Evolutionary conservation across 768 basidiomycete genomes (phyloP).

Genomic region (Hygrocybe coccinea): DNA sequence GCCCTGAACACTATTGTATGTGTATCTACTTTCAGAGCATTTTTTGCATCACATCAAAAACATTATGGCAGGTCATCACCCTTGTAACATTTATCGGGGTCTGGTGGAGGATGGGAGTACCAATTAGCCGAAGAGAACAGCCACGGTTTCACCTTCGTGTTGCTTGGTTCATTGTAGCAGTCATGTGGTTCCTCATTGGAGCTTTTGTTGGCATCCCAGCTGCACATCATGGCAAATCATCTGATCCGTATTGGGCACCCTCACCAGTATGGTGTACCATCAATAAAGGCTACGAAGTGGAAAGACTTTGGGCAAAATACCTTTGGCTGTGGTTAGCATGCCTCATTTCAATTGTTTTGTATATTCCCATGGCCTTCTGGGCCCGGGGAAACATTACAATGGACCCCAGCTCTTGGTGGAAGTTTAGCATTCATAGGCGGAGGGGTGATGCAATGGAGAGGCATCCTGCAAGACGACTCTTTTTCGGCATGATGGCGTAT

Average conservation of each 20-base stretch:
- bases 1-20: conserved; percentile 3
- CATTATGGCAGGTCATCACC: neutral
- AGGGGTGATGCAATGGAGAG: neutral
- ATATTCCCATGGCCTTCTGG: conserved; percentile 6
- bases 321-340: conserved; percentile 6
- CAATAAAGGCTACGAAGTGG: neutral
- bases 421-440: neutral
- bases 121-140: neutral
- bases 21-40: neutral
- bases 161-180: neutral
- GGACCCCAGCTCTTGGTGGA: conserved; percentile 1
- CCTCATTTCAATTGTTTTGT: conserved; percentile 3
- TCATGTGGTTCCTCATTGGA: neutral
- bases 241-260: neutral
- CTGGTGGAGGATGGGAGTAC: conserved; percentile 1
- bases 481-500: conserved; percentile 4
- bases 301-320: neutral
- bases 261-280: neutral
- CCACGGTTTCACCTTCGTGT: neutral
- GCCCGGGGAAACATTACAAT: neutral
- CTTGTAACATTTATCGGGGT: neutral
- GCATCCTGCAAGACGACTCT: neutral
- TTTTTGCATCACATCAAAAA: neutral
- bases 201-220: neutral
- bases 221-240: neutral